phyloP scores from a whole-genome alignment of 2,329 filamentous ascomycete genomes.

The Ophiostoma sp. region DNA sequence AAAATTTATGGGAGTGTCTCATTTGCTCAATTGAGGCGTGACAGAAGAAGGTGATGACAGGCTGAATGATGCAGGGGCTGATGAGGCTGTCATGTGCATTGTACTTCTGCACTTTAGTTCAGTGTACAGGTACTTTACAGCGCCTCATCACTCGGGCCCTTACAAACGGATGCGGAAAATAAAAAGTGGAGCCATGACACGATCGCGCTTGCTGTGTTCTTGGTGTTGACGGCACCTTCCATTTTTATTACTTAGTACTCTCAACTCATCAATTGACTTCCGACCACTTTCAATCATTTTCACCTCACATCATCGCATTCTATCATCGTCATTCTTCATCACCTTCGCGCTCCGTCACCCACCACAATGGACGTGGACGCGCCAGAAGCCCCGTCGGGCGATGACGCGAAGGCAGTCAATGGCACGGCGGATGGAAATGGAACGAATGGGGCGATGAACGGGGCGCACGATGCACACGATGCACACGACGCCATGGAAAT shows the following conservation, averaged over 20 bases:
- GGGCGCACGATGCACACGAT: no score
- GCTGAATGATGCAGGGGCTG: no score
- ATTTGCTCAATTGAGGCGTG: no score
- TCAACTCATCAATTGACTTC: no score
- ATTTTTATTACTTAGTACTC: no score
- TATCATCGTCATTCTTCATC: conserved; percentile 70
- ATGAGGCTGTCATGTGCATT: no score
- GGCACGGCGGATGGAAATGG: background rate
- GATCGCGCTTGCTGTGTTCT: background rate
- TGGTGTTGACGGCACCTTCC: background rate
- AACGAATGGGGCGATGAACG: no score
- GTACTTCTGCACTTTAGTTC: no score
- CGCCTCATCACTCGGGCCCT: background rate
- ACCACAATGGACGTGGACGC: background rate
- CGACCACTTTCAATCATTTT: background rate
- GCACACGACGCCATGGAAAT: background rate
- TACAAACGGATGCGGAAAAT: background rate
- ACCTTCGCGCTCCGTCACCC: background rate
- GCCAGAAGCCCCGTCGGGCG: background rate
- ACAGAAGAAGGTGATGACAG: no score
- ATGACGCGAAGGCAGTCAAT: background rate
- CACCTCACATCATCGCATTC: background rate
- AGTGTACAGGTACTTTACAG: no score
- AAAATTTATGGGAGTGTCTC: no score
- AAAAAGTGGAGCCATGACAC: background rate